Evolutionary conservation across 768 basidiomycete species (phyloP).

Genomic region (Termitomyces sp.): DNA sequence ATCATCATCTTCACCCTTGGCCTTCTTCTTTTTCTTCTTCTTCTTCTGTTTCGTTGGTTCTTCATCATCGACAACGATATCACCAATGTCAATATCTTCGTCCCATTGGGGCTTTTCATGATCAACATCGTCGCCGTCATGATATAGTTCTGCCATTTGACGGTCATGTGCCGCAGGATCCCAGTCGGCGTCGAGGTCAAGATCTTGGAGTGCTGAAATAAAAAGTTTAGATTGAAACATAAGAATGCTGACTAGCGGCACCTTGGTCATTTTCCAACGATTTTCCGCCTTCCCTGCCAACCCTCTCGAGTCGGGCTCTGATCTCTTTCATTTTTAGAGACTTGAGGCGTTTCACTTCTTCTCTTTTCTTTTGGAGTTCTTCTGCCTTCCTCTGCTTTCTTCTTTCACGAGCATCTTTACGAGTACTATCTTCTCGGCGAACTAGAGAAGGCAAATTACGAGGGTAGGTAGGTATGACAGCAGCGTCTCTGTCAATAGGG

Average conservation of each 20-base stretch:
- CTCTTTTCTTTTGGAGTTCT: conserved; percentile 64
- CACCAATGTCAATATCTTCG: conserved; percentile 81
- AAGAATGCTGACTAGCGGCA: background rate
- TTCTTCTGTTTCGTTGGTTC: conserved; percentile 43
- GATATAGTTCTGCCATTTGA: conserved; percentile 77
- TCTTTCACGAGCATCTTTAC: conserved; percentile 83
- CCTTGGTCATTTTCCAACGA: conserved; percentile 33
- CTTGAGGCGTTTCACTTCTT: conserved; percentile 79
- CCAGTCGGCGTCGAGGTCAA: conserved; percentile 93
- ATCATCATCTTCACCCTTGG: conserved; percentile 35
- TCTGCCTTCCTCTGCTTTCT: conserved; percentile 76
- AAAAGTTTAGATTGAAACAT: background rate
- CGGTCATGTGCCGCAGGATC: conserved; percentile 80
- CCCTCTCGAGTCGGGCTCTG: conserved; percentile 64
- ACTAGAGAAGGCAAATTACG: conserved; percentile 61
- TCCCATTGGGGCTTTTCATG: conserved; percentile 81
- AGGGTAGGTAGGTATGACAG: conserved; percentile 67
- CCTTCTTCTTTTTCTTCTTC: conserved; percentile 39
- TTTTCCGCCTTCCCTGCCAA: conserved; percentile 67
- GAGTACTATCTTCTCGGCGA: conserved; percentile 67
- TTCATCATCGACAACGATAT: conserved; percentile 40
- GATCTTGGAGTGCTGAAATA: conserved; percentile 48
- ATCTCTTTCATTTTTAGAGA: conserved; percentile 83
- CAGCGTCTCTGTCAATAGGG: conserved; percentile 44
- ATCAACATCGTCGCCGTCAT: conserved; percentile 34